phyloP scores from a whole-genome alignment of 208 protist species.

The Acanthamoeba healyi region DNA sequence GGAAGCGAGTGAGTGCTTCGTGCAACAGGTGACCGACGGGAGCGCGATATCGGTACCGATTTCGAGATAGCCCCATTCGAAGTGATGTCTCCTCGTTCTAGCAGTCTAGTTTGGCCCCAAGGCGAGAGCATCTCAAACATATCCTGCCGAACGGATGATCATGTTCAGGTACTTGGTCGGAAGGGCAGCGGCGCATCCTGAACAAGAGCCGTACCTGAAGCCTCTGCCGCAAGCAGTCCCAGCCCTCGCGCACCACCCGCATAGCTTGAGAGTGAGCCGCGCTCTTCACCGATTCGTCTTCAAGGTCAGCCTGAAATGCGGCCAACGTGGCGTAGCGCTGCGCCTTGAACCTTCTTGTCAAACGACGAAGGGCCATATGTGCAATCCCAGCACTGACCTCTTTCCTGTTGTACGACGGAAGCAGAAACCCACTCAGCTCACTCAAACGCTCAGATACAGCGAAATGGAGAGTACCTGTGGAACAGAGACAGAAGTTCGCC shows the following conservation, averaged over 20 bases:
- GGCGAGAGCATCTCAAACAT: background rate
- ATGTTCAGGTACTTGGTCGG: no score
- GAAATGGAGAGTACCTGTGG: background rate
- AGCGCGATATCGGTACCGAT: no score
- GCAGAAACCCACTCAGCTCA: background rate
- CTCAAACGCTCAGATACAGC: no score
- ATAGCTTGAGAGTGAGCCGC: background rate
- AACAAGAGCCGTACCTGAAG: background rate
- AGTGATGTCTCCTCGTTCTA: background rate
- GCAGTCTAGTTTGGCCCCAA: background rate
- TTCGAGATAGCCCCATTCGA: no score
- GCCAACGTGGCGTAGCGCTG: background rate
- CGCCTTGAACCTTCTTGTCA: background rate
- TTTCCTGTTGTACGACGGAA: background rate
- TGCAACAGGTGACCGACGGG: no score
- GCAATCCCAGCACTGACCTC: background rate
- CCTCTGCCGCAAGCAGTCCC: background rate
- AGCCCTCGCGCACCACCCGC: background rate
- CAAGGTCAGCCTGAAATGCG: background rate
- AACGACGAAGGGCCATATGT: background rate
- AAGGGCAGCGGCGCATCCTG: no score
- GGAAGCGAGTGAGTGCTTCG: background rate
- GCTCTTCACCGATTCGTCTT: background rate
- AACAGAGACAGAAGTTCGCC: background rate
- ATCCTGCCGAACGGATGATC: background rate